These are phyloP conservation scores for Pseudofabraea citricarpa DNA, from an alignment of 2,329 filamentous ascomycete genomes.

Conservation along the genomic window DNA sequence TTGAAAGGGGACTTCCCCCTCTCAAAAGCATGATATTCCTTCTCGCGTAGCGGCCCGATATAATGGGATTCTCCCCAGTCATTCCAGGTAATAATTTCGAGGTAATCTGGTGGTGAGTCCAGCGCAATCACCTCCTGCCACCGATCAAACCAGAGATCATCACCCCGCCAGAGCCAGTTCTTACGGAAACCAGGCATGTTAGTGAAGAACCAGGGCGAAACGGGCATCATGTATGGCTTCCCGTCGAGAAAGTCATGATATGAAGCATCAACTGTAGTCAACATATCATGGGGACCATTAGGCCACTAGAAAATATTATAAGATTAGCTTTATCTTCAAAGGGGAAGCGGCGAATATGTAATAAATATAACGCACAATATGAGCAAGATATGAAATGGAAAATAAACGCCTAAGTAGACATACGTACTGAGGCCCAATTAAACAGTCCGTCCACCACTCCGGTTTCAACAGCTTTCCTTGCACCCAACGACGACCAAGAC, in stretches of 20 bases:
- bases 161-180: constrained; percentile 58
- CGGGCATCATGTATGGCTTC: constrained; percentile 25
- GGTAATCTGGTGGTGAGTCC: constrained; percentile 35
- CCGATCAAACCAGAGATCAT: constrained; percentile 52
- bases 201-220: constrained; percentile 53
- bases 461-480: not conserved
- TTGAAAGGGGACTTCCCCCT: constrained; percentile 28
- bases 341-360: too few species aligned
- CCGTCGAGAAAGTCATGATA: constrained; percentile 3
- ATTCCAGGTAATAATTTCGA: constrained; percentile 40
- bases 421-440: too few species aligned
- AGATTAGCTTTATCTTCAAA: too few species aligned
- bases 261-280: not conserved
- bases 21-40: constrained; percentile 7
- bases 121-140: constrained; percentile 44
- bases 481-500: constrained; percentile 26
- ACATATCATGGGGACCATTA: not conserved
- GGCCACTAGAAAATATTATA: too few species aligned
- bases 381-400: too few species aligned
- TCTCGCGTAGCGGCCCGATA: constrained; percentile 37
- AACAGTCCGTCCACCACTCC: constrained; percentile 24
- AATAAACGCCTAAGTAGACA: too few species aligned
- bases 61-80: constrained; percentile 47
- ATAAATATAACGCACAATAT: too few species aligned
- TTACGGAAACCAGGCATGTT: constrained; percentile 36